Evolutionary conservation across 208 protist genomes (phyloP), one percentile per base, ranked within the genome.

Genomic region (Trypanosoma brucei): DNA sequence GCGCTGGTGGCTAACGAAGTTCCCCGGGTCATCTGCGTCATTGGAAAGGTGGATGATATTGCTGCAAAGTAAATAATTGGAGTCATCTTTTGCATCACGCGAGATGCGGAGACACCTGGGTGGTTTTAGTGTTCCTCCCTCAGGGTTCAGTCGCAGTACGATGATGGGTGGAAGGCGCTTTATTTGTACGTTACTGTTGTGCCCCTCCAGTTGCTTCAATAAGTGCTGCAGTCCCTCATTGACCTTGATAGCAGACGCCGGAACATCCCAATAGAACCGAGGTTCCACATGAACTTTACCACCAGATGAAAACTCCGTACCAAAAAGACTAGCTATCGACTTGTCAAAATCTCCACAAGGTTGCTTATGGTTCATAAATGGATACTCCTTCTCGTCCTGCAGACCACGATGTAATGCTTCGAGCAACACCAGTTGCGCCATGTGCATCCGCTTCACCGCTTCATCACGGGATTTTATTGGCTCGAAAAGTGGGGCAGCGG

Each of bases 171-270:
- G 89, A 51, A 95, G 75, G n/a, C 83, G 73, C 60, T 90, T 83
- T 58, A 95, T 95, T 57, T 84, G 76, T 8, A 93, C 83, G 55
- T 85, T 65, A 51, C 90, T 83, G 37, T 88, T 88, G 70, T 83
- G 86, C 38, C 56, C 65, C 68, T 92, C 89, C 57, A 95, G 69
- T 72, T 95, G 83, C 73, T 93, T 90, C 51, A 95, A 77, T 33
- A 95, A 68, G 68, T 95, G 89, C 64, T 95, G 89, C 62, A 95
- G 79, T 7, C 89, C 89, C 59, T 95, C 89, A 58, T 93, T 86
- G 61, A 95, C 89, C 65, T 90, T 93, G n/a, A 93, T 68, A 35
- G 89, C 89, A 9, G 89, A 93, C 48, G 78, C 73, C 2, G 89
- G 89, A 44, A 95, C 89, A 59, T 95, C 86, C 84, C 86, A 95